These are phyloP conservation scores for Phytophthora sp. DNA, from an alignment of 352 stramenopile genomes.

Conservation along the genomic window DNA sequence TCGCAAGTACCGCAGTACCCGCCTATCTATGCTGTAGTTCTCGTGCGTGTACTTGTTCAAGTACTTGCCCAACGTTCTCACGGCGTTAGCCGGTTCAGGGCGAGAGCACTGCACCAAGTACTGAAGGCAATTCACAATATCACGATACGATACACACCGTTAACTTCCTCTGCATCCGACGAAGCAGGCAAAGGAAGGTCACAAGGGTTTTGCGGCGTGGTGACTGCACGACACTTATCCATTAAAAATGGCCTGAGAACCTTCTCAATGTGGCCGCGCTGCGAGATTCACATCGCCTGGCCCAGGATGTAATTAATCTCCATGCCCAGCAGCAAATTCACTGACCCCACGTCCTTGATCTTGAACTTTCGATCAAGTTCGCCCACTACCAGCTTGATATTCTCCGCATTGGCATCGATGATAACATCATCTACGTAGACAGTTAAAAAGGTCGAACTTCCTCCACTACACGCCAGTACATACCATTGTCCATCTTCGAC, in stretches of 20 bases:
- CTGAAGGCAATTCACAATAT: too few relatives aligned
- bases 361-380: constrained; percentile 12
- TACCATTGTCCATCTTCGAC: neutral
- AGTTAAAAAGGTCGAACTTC: neutral
- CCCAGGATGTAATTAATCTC: too few relatives aligned
- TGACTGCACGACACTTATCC: neutral
- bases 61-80: too few relatives aligned
- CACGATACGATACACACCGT: neutral
- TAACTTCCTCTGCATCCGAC: too few relatives aligned
- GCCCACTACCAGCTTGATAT: neutral
- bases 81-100: too few relatives aligned
- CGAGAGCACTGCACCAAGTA: too few relatives aligned
- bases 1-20: constrained; percentile 5
- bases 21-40: neutral
- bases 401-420: constrained; percentile 1
- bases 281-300: neutral
- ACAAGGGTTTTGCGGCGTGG: too few relatives aligned
- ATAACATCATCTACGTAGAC: constrained; percentile 7
- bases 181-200: too few relatives aligned
- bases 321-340: constrained; percentile 1
- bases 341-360: constrained; percentile 10
- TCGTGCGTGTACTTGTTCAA: too few relatives aligned
- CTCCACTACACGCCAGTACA: neutral
- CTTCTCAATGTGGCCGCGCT: neutral
- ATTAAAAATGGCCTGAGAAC: neutral